phyloP scores from a whole-genome alignment of 768 basidiomycete genomes.

The Flagelloscypha sp. region DNA sequence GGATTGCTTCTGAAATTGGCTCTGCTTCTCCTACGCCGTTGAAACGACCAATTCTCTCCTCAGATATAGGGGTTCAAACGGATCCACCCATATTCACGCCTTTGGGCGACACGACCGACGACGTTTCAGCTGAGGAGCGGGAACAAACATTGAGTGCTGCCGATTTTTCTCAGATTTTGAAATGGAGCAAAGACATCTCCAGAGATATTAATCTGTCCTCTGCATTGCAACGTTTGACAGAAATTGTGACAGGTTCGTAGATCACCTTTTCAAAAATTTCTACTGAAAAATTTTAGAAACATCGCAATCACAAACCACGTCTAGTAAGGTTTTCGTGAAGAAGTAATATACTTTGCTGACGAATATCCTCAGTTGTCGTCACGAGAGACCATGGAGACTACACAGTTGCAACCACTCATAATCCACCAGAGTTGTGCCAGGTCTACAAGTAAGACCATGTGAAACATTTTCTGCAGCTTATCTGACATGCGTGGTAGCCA shows the following conservation, averaged over 20 bases:
- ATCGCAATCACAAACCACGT: conserved; percentile 59
- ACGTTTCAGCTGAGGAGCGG: too few relatives aligned
- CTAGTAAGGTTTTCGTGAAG: conserved; percentile 28
- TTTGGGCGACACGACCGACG: conserved; percentile 31
- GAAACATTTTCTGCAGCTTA: too few relatives aligned
- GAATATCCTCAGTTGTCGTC: conserved; percentile 41
- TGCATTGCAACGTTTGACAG: conserved; percentile 60
- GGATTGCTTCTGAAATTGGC: conserved; percentile 40
- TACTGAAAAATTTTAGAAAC: conserved; percentile 34
- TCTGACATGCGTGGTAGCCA: conserved; percentile 31
- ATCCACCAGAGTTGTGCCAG: conserved; percentile 49
- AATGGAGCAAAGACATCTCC: conserved; percentile 70
- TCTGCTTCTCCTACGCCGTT: conserved; percentile 36
- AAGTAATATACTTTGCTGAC: neutral
- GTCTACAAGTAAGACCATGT: conserved; percentile 56
- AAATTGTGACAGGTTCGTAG: conserved; percentile 54
- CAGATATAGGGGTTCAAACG: conserved; percentile 61
- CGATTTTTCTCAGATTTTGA: conserved; percentile 60
- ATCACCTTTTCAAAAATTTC: neutral
- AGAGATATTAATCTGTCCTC: conserved; percentile 64
- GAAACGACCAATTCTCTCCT: conserved; percentile 48
- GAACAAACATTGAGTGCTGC: conserved; percentile 51
- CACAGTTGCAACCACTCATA: conserved; percentile 60
- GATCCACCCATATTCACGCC: conserved; percentile 22
- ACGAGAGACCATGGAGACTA: conserved; percentile 65